phyloP scores from a whole-genome alignment of 179 eudicot species.

The Patellifolia procumbens region DNA sequence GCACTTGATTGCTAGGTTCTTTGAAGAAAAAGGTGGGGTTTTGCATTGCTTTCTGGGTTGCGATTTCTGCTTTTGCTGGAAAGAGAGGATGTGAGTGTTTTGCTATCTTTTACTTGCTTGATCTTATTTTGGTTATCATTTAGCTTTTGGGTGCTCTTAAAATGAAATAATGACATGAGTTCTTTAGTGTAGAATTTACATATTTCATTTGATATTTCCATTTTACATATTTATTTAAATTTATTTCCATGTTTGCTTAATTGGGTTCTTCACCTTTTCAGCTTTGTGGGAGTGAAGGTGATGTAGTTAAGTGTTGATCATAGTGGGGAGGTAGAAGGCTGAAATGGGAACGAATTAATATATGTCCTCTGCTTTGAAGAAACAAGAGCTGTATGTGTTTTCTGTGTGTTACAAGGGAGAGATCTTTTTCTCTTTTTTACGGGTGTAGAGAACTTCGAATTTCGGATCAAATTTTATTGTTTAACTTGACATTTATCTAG shows the following conservation, averaged over 20 bases:
- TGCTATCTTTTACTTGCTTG: constrained; percentile 4
- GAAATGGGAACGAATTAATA: constrained; percentile 3
- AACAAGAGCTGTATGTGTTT: constrained; percentile 1
- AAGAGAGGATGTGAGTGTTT: neutral
- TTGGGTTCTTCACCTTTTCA: neutral
- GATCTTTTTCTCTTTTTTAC: neutral
- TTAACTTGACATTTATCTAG: too few species aligned
- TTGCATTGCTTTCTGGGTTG: constrained; percentile 27
- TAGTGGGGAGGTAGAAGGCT: constrained; percentile 13
- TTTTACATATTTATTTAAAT: neutral
- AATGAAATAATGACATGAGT: neutral
- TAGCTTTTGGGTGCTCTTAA: constrained; percentile 9
- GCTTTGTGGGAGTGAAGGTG: constrained; percentile 6
- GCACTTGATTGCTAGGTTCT: constrained; percentile 7
- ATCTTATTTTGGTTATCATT: constrained; percentile 25
- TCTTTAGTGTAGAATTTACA: neutral
- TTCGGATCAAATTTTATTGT: too few species aligned
- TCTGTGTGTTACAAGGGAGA: constrained; percentile 13
- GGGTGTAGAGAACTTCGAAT: neutral
- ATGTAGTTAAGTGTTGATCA: constrained; percentile 12
- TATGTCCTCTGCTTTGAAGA: neutral
- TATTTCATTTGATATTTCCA: neutral
- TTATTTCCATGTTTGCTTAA: neutral
- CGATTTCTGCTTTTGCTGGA: constrained; percentile 10
- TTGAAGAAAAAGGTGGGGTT: constrained; percentile 26